Conservation (phyloP, 768 basidiomycete genomes). For the Tubosaeta sp. region DNA sequence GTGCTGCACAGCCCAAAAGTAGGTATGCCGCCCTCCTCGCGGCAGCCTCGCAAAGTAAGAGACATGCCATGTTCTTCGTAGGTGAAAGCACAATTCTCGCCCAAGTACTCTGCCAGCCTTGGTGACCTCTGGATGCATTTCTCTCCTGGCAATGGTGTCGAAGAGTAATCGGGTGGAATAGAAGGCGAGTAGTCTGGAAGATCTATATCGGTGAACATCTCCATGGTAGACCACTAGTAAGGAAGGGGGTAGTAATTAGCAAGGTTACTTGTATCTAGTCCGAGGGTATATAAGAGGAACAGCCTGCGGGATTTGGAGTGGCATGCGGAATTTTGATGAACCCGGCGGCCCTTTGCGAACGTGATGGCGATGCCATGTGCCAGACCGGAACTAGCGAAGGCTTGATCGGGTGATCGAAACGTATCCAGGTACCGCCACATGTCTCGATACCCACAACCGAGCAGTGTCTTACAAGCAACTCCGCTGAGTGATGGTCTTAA, state of each 20-base stretch:
- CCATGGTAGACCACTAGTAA: slow-evolving; percentile 18
- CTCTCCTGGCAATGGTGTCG: slow-evolving; percentile 49
- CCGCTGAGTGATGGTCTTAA: background rate
- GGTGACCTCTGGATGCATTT: slow-evolving; percentile 48
- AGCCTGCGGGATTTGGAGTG: slow-evolving; percentile 2
- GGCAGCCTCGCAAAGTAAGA: slow-evolving; percentile 28
- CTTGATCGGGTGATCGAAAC: slow-evolving; percentile 9
- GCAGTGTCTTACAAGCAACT: background rate
- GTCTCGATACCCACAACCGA: background rate
- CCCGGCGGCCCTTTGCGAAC: background rate
- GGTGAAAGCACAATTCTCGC: slow-evolving; percentile 26
- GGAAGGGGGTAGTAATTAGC: slow-evolving; percentile 2
- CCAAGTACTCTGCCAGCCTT: slow-evolving; percentile 1
- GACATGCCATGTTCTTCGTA: slow-evolving; percentile 30
- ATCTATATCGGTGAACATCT: slow-evolving; percentile 5
- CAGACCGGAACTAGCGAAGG: slow-evolving; percentile 18
- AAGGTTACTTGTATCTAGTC: background rate
- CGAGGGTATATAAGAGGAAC: slow-evolving; percentile 21
- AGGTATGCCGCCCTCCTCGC: slow-evolving; percentile 27
- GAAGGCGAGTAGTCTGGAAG: slow-evolving; percentile 55
- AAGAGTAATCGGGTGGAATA: slow-evolving; percentile 55
- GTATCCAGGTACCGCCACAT: background rate
- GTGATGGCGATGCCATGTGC: slow-evolving; percentile 10
- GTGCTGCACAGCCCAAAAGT: slow-evolving; percentile 29
- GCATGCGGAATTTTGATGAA: slow-evolving; percentile 3